Percentiles rank a stretch among this genome's conserved stretches.
Evolutionary conservation across 1,284 basidiomycete genomes (phyloP).

Genomic region (Marasmius sp.): DNA sequence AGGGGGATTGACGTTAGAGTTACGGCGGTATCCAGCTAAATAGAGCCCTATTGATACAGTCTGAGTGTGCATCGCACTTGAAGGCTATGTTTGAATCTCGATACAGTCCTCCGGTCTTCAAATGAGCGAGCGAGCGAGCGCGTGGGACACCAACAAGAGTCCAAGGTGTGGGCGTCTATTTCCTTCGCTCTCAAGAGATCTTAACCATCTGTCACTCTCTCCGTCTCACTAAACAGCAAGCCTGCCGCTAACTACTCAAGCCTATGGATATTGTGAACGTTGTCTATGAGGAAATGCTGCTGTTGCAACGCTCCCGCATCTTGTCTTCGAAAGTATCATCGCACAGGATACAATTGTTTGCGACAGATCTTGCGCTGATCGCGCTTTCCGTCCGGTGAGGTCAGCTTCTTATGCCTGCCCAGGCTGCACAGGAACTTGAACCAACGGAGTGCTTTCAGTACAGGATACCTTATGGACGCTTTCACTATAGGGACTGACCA

Average conservation of each 20-base stretch:
- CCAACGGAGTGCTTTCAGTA: constrained; percentile 21
- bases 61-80: neutral
- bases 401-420: neutral
- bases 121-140: too few relatives aligned
- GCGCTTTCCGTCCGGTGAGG: constrained; percentile 17
- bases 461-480: constrained; percentile 42
- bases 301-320: neutral
- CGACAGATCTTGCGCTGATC: constrained; percentile 22
- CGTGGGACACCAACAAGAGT: too few relatives aligned
- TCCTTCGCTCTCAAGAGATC: too few relatives aligned
- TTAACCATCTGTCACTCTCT: too few relatives aligned
- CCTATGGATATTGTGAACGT: neutral
- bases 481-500: constrained; percentile 26
- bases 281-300: neutral
- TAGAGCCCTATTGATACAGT: too few relatives aligned
- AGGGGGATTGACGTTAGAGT: neutral
- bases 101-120: too few relatives aligned
- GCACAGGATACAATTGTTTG: constrained; percentile 13
- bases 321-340: constrained; percentile 5
- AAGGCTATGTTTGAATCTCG: neutral
- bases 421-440: neutral
- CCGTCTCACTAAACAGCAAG: neutral
- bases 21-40: too few relatives aligned
- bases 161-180: too few relatives aligned
- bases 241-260: neutral